phyloP scores from a whole-genome alignment of 352 stramenopile species.

The Phytophthora gonapodyides region DNA sequence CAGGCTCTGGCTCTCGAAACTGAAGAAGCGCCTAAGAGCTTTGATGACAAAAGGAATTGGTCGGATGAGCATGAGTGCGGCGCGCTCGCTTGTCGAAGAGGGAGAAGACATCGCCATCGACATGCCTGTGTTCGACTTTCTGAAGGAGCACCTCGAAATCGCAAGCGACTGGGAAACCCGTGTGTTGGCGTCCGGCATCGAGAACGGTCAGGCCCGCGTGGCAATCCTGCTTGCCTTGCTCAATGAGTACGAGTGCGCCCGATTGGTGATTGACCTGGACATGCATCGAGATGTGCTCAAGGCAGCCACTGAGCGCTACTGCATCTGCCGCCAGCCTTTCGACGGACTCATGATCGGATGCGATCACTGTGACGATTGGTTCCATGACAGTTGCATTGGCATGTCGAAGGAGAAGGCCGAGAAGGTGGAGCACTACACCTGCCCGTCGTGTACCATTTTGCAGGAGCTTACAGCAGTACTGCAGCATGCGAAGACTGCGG shows the following conservation, averaged over 20 bases:
- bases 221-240: conserved; percentile 66
- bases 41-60: conserved; percentile 72
- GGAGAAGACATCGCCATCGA: conserved; percentile 79
- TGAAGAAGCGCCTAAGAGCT: conserved; percentile 81
- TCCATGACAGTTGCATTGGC: conserved; percentile 89
- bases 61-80: conserved; percentile 63
- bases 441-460: conserved; percentile 93
- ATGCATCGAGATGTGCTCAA: conserved; percentile 91
- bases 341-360: conserved; percentile 91
- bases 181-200: conserved; percentile 75
- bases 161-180: conserved; percentile 82
- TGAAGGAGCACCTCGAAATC: conserved; percentile 84
- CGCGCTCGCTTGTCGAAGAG: conserved; percentile 78
- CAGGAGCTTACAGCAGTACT: conserved; percentile 81
- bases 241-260: conserved; percentile 80
- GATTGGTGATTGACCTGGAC: conserved; percentile 83
- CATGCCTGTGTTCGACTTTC: conserved; percentile 68
- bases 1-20: conserved; percentile 81
- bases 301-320: conserved; percentile 92
- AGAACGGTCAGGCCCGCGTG: conserved; percentile 79
- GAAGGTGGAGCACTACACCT: conserved; percentile 96
- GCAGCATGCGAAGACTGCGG: conserved; percentile 41
- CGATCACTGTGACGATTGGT: conserved; percentile 90
- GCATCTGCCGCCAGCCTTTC: conserved; percentile 91
- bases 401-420: conserved; percentile 94